Base-by-base conservation (phyloP, 2,329 filamentous ascomycete genomes). In the Alternaria conjuncta region DNA sequence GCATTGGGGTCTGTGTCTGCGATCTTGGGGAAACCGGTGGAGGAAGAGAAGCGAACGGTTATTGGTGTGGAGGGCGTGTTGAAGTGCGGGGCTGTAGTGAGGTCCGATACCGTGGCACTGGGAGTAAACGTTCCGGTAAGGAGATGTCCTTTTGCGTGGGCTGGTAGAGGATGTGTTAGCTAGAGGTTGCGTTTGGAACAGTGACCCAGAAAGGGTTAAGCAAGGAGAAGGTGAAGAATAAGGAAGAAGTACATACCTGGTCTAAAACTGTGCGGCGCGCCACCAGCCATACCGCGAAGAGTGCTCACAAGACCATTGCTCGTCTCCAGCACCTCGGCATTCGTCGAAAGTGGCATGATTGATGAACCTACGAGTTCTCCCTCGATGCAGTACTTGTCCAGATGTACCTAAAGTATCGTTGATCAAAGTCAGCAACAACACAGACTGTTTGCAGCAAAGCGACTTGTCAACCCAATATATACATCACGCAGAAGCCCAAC, bases 111-210 rank as follows among this genome's bases (percentile, higher is more conserved):
- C 43, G 75, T 71, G 0, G 77, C 4, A 3, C 82, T 82, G 4
- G 86, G 86, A 1, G 77, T 83, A 74, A 88, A 89, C 21, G 79
- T 84, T 30, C 87, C 86, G 7, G 75, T 83, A 11, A 86, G 74
- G 41, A 88, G 79, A 28, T 82, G 74, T 12, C 86, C 86, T 76
- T 85, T 84, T 18, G 86, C 86, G 64, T 89, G 86, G 10, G 85
- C 86, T 86, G 21, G 5, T 25, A 9, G 25, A 25, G 23, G 7
- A 3, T 53, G 55, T 65, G 63, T 11, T 6, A 26, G 55, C 32
- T 63, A 21, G 8, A 23, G 9, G n/a, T 47, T 61, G 3, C 46
- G 25, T 7, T 11, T 18, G 47, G 23, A 25, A 57, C 6, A 45
- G 30, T 1, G 49, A 18, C 13, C 3, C 30, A 6, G 18, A 9